Percentiles rank a stretch among this genome's conserved stretches.
phyloP scores from a whole-genome alignment of 202 grass and related monocot species.

The Zizania palustris region DNA sequence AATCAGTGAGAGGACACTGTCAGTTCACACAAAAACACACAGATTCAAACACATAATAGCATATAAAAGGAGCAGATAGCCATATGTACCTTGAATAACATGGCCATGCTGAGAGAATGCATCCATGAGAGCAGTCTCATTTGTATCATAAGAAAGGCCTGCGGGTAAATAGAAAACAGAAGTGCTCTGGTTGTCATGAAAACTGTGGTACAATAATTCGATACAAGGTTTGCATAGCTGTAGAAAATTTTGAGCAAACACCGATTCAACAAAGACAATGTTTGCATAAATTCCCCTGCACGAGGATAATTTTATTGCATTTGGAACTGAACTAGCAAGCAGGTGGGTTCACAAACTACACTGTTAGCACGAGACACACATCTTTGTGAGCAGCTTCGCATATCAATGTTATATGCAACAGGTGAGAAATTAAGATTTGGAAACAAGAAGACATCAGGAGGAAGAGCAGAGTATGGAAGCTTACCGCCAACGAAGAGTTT shows the following conservation, averaged over 20 bases:
- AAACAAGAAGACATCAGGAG: too few species aligned
- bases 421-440: too few species aligned
- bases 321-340: too few species aligned
- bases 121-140: slow-evolving; percentile 59
- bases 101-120: slow-evolving; percentile 52
- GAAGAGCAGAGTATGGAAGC: too few species aligned
- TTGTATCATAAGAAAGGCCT: slow-evolving; percentile 64
- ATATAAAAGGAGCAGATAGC: neutral
- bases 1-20: neutral
- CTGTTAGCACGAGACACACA: too few species aligned
- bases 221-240: too few species aligned
- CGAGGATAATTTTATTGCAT: too few species aligned
- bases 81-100: slow-evolving; percentile 40
- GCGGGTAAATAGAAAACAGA: neutral
- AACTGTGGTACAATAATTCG: too few species aligned
- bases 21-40: neutral
- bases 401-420: too few species aligned
- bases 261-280: neutral
- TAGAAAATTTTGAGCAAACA: neutral
- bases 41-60: neutral
- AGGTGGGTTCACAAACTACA: too few species aligned
- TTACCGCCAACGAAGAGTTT: slow-evolving; percentile 60
- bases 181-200: too few species aligned
- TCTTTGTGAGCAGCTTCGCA: too few species aligned
- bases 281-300: neutral